A percentile compares a stretch with the other conserved stretches of the same genome.
Conservation (phyloP, 2,329 filamentous ascomycete genomes). For the Purpureocillium lavendulum region DNA sequence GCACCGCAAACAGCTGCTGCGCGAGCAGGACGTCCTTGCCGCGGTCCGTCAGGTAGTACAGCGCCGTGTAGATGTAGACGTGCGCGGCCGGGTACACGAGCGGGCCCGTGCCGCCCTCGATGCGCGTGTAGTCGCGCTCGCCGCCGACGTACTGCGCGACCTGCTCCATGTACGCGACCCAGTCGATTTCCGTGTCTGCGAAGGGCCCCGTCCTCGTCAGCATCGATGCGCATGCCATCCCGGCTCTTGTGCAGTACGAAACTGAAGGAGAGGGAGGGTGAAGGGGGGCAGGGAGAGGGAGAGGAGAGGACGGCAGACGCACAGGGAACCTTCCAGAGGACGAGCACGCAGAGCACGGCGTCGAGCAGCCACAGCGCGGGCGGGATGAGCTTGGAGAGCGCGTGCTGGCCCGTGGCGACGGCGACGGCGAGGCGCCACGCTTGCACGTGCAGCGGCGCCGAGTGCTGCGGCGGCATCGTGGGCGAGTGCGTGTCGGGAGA, state of each 20-base stretch:
- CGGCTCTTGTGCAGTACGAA: too few species aligned
- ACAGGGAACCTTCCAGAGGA: slow-evolving; percentile 83
- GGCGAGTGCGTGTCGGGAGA: not conserved
- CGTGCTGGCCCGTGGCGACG: slow-evolving; percentile 39
- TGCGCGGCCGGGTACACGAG: slow-evolving; percentile 92
- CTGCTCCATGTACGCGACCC: slow-evolving; percentile 95
- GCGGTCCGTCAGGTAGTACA: slow-evolving; percentile 70
- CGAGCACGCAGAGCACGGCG: slow-evolving; percentile 58
- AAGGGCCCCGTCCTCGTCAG: too few species aligned
- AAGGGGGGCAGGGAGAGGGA: not conserved
- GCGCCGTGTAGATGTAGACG: slow-evolving; percentile 77
- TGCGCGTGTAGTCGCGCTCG: slow-evolving; percentile 80
- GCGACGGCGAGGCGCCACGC: slow-evolving; percentile 27
- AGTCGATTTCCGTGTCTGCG: slow-evolving; percentile 95
- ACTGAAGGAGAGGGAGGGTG: not conserved
- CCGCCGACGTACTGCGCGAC: slow-evolving; percentile 70
- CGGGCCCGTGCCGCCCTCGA: slow-evolving; percentile 83
- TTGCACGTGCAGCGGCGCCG: slow-evolving; percentile 14
- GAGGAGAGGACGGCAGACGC: slow-evolving; percentile 16
- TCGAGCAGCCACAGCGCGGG: slow-evolving; percentile 62
- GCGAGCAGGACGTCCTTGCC: slow-evolving; percentile 70
- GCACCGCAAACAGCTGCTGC: slow-evolving; percentile 72
- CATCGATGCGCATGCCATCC: too few species aligned
- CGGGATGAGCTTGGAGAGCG: slow-evolving; percentile 40
- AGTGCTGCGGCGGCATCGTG: slow-evolving; percentile 17